A percentile compares a stretch with the other conserved stretches of the same genome.
These are phyloP conservation scores for Colletotrichum brevisporum DNA, from an alignment of 2,329 filamentous ascomycete species.

Conservation along the genomic window DNA sequence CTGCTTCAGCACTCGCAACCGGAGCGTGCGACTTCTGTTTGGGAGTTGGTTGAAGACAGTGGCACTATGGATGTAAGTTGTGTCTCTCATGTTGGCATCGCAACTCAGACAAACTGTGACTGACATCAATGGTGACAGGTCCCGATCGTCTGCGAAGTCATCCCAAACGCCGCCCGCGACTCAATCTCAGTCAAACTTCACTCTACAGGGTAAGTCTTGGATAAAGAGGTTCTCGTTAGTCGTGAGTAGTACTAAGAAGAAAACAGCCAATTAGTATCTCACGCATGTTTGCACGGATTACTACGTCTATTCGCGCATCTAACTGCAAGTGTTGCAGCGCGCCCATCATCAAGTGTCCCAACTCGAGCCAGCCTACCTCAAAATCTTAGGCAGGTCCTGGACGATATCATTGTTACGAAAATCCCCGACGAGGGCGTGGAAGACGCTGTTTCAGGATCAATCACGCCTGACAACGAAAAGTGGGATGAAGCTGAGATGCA, in stretches of 20 bases:
- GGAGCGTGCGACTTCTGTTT: constrained; percentile 68
- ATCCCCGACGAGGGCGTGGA: background rate
- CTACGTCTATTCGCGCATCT: constrained; percentile 8
- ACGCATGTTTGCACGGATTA: background rate
- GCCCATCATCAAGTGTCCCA: constrained; percentile 37
- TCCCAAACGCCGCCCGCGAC: constrained; percentile 68
- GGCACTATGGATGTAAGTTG: constrained; percentile 76
- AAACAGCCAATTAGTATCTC: constrained; percentile 9
- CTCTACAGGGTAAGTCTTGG: constrained; percentile 61
- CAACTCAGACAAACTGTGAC: constrained; percentile 25
- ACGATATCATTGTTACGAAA: constrained; percentile 37
- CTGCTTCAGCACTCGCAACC: constrained; percentile 79
- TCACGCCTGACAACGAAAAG: background rate
- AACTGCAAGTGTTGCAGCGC: constrained; percentile 29
- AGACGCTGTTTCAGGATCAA: background rate
- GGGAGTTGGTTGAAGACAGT: constrained; percentile 69
- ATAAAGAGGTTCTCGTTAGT: no score
- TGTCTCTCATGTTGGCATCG: background rate
- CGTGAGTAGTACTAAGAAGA: background rate
- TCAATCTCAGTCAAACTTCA: constrained; percentile 73
- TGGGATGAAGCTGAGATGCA: constrained; percentile 43
- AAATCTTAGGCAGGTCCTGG: constrained; percentile 40
- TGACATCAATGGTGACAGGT: constrained; percentile 54
- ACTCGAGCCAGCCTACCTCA: constrained; percentile 44
- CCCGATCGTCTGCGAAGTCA: constrained; percentile 82